Conservation (phyloP, 768 basidiomycete genomes). For the Leccinellum albellum region DNA sequence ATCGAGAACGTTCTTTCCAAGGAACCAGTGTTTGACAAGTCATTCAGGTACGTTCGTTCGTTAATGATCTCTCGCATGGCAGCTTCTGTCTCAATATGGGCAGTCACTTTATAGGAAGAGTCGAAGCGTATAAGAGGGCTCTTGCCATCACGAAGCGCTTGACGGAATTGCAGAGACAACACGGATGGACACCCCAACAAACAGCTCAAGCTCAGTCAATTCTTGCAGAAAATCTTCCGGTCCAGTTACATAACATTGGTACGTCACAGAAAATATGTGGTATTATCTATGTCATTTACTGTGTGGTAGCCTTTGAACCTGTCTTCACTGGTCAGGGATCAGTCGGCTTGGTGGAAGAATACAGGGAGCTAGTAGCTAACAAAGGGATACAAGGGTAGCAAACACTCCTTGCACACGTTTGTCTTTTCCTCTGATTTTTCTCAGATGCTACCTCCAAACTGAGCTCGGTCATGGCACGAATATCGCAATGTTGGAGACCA, state of each 20-base stretch:
- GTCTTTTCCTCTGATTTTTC: neutral
- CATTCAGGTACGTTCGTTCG: conserved; percentile 38
- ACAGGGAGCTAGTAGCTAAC: conserved; percentile 44
- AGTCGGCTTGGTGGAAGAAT: conserved; percentile 48
- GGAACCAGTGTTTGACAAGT: conserved; percentile 61
- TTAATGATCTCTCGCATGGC: neutral
- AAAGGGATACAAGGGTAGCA: conserved; percentile 55
- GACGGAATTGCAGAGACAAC: conserved; percentile 52
- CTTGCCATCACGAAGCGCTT: conserved; percentile 53
- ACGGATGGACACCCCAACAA: conserved; percentile 52
- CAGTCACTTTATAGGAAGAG: conserved; percentile 53
- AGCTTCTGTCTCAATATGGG: conserved; percentile 18
- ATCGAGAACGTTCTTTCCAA: conserved; percentile 45
- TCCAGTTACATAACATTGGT: conserved; percentile 40
- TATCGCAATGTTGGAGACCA: conserved; percentile 66
- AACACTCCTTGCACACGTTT: neutral
- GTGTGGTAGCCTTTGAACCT: conserved; percentile 52
- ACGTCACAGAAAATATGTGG: conserved; percentile 12
- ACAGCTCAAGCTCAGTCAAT: conserved; percentile 42
- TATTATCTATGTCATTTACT: conserved; percentile 19
- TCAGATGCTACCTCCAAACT: conserved; percentile 70
- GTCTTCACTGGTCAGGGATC: conserved; percentile 63
- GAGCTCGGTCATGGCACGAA: conserved; percentile 79
- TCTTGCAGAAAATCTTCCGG: conserved; percentile 52
- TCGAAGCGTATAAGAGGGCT: conserved; percentile 54